A percentile compares a stretch with the other conserved stretches of the same genome.
phyloP scores from a whole-genome alignment of 208 protist species.

The Trypanosoma rangeli region DNA sequence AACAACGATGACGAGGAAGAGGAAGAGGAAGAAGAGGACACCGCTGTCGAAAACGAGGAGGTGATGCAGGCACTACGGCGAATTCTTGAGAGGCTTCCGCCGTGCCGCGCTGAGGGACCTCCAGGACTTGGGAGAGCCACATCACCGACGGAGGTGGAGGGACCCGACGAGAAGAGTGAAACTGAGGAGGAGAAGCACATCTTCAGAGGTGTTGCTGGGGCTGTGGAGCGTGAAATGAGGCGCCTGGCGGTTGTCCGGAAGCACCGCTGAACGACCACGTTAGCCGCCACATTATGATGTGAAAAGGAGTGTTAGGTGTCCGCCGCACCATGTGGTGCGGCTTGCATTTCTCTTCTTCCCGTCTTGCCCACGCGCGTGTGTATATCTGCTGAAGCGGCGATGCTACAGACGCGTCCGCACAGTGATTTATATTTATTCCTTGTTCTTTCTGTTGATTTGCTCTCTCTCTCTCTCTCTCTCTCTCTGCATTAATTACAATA shows the following conservation, averaged over 20 bases:
- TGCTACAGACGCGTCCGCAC: too few relatives aligned
- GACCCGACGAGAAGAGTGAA: slow-evolving; percentile 8
- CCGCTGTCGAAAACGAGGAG: neutral
- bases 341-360: neutral
- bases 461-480: neutral
- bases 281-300: neutral
- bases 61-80: slow-evolving; percentile 2
- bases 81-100: slow-evolving; percentile 5
- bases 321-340: neutral
- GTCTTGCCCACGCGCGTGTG: neutral
- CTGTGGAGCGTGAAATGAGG: slow-evolving; percentile 52
- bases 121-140: neutral
- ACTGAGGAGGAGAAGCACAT: slow-evolving; percentile 35
- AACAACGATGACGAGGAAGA: slow-evolving; percentile 9
- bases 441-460: slow-evolving; percentile 1
- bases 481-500: neutral
- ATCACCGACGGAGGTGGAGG: neutral
- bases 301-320: neutral
- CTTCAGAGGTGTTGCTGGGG: slow-evolving; percentile 32
- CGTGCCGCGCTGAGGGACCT: neutral
- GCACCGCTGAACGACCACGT: slow-evolving; percentile 28
- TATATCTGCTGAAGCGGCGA: too few relatives aligned
- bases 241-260: slow-evolving; percentile 52
- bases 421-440: neutral
- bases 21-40: slow-evolving; percentile 14